Percentiles rank a stretch among this genome's conserved stretches.
Evolutionary conservation across 208 protist species (phyloP).

Genomic region (Acanthamoeba castellanii): DNA sequence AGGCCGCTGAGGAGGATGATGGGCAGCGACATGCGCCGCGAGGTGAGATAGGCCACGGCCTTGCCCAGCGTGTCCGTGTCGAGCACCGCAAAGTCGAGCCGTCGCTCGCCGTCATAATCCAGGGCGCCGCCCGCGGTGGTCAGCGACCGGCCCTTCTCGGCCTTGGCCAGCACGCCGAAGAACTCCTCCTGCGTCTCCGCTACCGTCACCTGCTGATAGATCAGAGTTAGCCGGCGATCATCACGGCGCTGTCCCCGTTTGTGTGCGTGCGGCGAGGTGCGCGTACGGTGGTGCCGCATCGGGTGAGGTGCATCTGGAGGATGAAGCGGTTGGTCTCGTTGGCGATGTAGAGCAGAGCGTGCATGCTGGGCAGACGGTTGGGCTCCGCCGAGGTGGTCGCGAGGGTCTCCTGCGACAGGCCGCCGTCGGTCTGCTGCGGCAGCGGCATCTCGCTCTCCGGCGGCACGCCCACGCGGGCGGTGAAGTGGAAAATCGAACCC

Average conservation of each 20-base stretch:
- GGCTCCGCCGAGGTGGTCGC: neutral
- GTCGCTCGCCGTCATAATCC: neutral
- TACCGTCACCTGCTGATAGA: neutral
- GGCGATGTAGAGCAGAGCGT: conserved; percentile 44
- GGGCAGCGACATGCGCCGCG: neutral
- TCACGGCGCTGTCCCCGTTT: neutral
- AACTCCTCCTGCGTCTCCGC: neutral
- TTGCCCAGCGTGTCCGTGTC: conserved; percentile 35
- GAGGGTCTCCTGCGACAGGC: neutral
- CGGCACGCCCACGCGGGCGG: conserved; percentile 1
- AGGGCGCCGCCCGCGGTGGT: neutral
- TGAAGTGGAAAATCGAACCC: conserved; percentile 54
- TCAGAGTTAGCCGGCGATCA: neutral
- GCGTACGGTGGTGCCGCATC: conserved; percentile 34
- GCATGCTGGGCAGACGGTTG: conserved; percentile 39
- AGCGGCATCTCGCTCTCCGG: neutral
- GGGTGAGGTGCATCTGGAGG: conserved; percentile 36
- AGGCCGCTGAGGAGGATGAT: conserved; percentile 44
- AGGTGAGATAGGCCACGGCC: conserved; percentile 2
- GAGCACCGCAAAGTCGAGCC: conserved; percentile 30
- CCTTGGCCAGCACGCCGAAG: neutral
- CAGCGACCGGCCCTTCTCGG: neutral
- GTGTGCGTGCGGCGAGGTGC: neutral
- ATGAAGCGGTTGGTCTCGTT: conserved; percentile 63
- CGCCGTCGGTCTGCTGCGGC: neutral